phyloP scores from a whole-genome alignment of 345 rosid genomes.

The Cardamine chenopodiifolia region DNA sequence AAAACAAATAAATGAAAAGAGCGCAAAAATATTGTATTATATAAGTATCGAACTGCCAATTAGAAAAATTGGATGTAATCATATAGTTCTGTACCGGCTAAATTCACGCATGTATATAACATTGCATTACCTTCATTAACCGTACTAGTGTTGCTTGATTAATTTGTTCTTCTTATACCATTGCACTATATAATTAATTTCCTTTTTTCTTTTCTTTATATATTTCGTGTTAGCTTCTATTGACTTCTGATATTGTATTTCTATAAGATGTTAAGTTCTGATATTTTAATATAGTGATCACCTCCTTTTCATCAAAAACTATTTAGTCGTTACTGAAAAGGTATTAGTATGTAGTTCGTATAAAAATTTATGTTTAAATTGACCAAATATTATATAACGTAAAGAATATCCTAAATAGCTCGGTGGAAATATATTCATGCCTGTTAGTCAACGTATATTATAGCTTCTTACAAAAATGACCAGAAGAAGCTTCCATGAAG shows the following conservation, averaged over 20 bases:
- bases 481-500: background rate
- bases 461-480: background rate
- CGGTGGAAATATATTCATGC: background rate
- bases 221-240: background rate
- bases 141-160: background rate
- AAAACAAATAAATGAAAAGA: background rate
- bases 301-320: background rate
- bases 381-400: background rate
- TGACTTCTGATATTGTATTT: background rate
- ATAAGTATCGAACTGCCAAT: too few species aligned
- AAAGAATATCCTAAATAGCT: background rate
- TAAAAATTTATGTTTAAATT: background rate
- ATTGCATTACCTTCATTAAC: background rate
- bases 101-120: background rate
- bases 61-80: background rate
- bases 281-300: background rate
- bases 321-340: background rate
- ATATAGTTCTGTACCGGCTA: background rate
- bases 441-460: background rate
- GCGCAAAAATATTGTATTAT: background rate
- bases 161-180: too few species aligned
- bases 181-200: too few species aligned
- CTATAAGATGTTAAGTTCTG: background rate
- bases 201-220: background rate
- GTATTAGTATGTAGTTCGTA: background rate